Conservation (phyloP, 352 stramenopile species). For the Phytophthora citrophthora region DNA sequence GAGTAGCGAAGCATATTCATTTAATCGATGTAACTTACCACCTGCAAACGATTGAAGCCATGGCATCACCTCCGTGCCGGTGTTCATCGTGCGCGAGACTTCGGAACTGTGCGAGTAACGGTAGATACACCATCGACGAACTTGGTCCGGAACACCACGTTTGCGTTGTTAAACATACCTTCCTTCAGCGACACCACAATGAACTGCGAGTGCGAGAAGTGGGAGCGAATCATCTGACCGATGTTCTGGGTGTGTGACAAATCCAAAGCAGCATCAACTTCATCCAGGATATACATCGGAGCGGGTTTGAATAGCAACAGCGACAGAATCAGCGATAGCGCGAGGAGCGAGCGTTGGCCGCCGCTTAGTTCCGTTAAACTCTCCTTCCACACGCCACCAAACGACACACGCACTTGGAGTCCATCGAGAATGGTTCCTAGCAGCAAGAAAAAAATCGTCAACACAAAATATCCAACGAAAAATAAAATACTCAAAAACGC, state of each 20-base stretch:
- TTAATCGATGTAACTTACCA: constrained; percentile 22
- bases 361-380: constrained; percentile 99
- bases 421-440: constrained; percentile 90
- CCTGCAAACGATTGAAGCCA: constrained; percentile 3
- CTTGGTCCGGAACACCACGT: constrained; percentile 99
- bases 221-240: constrained; percentile 99
- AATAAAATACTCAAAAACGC: constrained; percentile 5
- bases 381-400: constrained; percentile 99
- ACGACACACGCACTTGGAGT: constrained; percentile 99
- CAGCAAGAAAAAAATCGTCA: constrained; percentile 14
- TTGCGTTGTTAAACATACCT: constrained; percentile 99
- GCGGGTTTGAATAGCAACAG: constrained; percentile 99
- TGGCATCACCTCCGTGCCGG: constrained; percentile 1
- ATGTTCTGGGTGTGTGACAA: constrained; percentile 99
- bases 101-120: constrained; percentile 94
- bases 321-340: constrained; percentile 98
- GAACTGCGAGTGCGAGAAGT: constrained; percentile 99
- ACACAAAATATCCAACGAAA: neutral
- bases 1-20: constrained; percentile 8
- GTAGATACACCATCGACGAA: constrained; percentile 99
- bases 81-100: constrained; percentile 46
- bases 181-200: constrained; percentile 99
- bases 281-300: constrained; percentile 99
- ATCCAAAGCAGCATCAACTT: constrained; percentile 99
- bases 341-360: constrained; percentile 98